Evolutionary conservation across 2,329 filamentous ascomycete species (phyloP).

Genomic region (Botrytis fabae): DNA sequence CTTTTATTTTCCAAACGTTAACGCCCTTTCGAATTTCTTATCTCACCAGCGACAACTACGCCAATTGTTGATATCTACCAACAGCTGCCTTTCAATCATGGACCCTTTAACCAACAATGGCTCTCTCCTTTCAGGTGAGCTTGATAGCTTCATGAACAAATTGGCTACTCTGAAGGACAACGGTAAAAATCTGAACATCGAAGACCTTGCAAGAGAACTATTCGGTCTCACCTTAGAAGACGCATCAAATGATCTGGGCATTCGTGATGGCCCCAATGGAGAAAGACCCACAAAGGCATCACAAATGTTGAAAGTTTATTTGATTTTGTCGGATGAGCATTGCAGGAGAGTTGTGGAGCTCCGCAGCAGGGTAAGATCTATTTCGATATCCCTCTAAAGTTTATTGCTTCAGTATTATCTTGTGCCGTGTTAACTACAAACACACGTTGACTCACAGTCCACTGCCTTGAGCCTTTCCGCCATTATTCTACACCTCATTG

Average conservation of each 20-base stretch:
- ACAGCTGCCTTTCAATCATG: background rate
- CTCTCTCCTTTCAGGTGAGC: background rate
- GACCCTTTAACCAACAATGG: background rate
- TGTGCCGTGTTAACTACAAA: background rate
- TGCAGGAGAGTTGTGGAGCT: slow-evolving; percentile 30
- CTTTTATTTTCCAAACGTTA: background rate
- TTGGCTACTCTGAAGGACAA: background rate
- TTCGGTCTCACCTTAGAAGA: slow-evolving; percentile 3
- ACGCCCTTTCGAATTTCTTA: background rate
- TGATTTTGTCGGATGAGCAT: slow-evolving; percentile 27
- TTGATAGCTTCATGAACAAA: background rate
- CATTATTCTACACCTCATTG: background rate
- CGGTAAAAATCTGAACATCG: background rate
- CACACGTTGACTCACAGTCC: background rate
- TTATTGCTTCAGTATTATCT: background rate
- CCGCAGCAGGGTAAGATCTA: slow-evolving; percentile 28
- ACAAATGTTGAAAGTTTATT: slow-evolving; percentile 28
- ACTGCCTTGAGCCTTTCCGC: no score
- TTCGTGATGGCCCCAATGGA: slow-evolving; percentile 17
- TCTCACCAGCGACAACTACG: background rate
- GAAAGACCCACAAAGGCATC: slow-evolving; percentile 15
- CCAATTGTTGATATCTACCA: background rate
- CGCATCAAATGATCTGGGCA: background rate
- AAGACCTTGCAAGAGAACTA: slow-evolving; percentile 3
- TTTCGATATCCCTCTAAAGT: background rate